Conservation (phyloP, 2,329 filamentous ascomycete genomes). For the Clonostachys byssicola region DNA sequence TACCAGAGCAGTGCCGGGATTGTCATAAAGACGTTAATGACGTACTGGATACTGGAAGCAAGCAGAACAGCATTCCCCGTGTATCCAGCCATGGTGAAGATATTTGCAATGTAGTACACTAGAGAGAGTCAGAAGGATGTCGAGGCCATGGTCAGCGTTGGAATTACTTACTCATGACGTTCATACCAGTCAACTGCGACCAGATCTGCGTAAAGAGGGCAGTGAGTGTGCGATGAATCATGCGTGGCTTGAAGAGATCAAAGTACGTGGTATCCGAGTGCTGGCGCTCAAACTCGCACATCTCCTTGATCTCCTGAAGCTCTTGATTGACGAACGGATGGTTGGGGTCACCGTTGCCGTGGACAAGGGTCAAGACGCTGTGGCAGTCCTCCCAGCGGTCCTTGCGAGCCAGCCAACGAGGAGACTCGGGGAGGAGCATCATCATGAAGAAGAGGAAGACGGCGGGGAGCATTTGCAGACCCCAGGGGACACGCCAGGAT, state of each 20-base stretch:
- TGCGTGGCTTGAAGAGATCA: conserved; percentile 69
- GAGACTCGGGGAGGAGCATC: conserved; percentile 56
- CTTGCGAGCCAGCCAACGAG: conserved; percentile 59
- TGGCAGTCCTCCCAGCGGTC: conserved; percentile 58
- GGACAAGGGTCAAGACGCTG: conserved; percentile 49
- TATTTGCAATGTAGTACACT: conserved; percentile 58
- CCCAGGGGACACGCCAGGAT: conserved; percentile 63
- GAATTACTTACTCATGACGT: conserved; percentile 47
- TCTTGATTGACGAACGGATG: conserved; percentile 65
- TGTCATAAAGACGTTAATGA: conserved; percentile 80
- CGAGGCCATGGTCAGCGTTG: background rate
- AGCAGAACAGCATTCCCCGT: conserved; percentile 43
- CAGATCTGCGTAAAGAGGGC: conserved; percentile 49
- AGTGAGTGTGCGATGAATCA: conserved; percentile 47
- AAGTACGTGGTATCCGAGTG: conserved; percentile 67
- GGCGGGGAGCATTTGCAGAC: conserved; percentile 59
- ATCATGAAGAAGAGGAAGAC: conserved; percentile 55
- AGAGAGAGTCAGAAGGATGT: background rate
- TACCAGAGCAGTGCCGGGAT: conserved; percentile 65
- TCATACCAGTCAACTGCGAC: conserved; percentile 53
- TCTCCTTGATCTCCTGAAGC: conserved; percentile 67
- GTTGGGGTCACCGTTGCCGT: conserved; percentile 60
- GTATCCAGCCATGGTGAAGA: conserved; percentile 33
- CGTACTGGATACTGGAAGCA: conserved; percentile 52
- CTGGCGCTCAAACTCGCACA: conserved; percentile 67